Evolutionary conservation across 1,284 basidiomycete species (phyloP), one percentile per base, ranked within the genome.

Genomic region (Hortiboletus rubellus): DNA sequence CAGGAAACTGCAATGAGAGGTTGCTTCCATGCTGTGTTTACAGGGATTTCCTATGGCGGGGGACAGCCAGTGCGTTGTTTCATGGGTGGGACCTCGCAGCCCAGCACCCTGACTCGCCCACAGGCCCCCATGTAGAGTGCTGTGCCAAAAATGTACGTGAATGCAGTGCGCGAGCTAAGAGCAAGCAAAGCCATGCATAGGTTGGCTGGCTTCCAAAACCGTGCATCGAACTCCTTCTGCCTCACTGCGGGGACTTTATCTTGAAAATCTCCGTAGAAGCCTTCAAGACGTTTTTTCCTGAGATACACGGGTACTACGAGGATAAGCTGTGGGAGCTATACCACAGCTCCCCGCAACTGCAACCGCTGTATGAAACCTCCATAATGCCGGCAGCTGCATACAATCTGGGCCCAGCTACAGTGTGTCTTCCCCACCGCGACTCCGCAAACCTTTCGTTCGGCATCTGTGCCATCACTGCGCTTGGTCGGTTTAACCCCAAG

Each of bases 401-500:
- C 43, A 62, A 64, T 27, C 34, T 62, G 1, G 54, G 59, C 0
- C 33, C 33, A 34, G 33, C 12, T 1, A 34, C 33, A 12, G 33
- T 34, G 11, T 34, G 33, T 12, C 33, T 1, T 1, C 54, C 54
- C 0, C 59, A 62, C 5, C 31, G 37, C 0, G 54, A 62, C 7
- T 51, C 49, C 0, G 54, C 51, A 0, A 64, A 62, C 24, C 18
- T 62, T 0, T 53, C 59, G 0, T 62, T 64, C 7, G 52, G 62
- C 0, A 64, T 64, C 0, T 66, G 63, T 7, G 7, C 22, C 3
- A 59, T 67, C 3, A 60, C 50, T 0, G 55, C 60, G 0, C 46
- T 62, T 0, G 55, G 66, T 0, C 2, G 3, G 4, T 68, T 54
- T 15, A 3, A 58, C 5, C 44, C 52, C 0, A 49, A 33, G 7